Conservation (phyloP, 805 yeast species). For the Teunomyces tritomae region DNA sequence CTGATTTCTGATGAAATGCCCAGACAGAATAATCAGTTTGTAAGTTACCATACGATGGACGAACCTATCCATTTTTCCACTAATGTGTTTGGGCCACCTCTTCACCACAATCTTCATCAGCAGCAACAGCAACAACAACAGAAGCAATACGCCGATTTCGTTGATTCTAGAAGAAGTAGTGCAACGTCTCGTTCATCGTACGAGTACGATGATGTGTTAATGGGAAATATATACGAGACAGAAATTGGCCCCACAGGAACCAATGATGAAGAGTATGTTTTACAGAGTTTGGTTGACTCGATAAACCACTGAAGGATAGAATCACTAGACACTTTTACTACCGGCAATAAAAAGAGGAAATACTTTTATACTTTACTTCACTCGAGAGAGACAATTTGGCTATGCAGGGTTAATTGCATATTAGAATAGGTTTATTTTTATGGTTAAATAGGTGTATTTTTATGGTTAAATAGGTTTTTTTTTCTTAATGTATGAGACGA, state of each 20-base stretch:
- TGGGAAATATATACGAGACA: neutral
- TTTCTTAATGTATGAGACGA: neutral
- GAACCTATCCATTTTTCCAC: constrained; percentile 4
- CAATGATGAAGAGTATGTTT: constrained; percentile 26
- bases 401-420: neutral
- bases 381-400: neutral
- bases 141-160: neutral
- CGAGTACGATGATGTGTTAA: neutral
- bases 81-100: constrained; percentile 6
- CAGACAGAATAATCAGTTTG: neutral
- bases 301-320: constrained; percentile 26
- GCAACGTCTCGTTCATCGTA: neutral
- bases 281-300: constrained; percentile 42
- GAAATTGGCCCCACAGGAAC: constrained; percentile 2
- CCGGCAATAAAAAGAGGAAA: neutral
- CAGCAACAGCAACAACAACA: neutral
- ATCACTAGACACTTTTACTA: neutral
- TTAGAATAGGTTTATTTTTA: neutral
- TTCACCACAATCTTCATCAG: neutral
- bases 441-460: neutral
- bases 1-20: neutral
- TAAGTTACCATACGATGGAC: constrained; percentile 1
- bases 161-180: constrained; percentile 4
- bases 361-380: neutral
- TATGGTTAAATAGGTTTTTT: neutral